Evolutionary conservation across 2,329 filamentous ascomycete genomes (phyloP).

Genomic region (Clonostachys sp.): DNA sequence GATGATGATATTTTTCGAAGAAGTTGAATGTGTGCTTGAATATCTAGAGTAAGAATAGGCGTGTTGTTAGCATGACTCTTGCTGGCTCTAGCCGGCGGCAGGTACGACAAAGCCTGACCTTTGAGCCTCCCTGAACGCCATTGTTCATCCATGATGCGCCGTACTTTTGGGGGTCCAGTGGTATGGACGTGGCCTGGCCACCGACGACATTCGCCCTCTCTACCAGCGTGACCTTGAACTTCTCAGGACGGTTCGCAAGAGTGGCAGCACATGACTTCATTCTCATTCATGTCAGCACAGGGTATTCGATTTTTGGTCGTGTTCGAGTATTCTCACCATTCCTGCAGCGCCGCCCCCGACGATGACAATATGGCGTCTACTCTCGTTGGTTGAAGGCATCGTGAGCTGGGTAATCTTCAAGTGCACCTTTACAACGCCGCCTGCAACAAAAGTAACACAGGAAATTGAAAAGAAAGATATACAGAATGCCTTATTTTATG

Average conservation of each 20-base stretch:
- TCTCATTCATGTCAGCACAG: not conserved
- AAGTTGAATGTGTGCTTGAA: conserved; percentile 66
- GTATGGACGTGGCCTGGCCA: conserved; percentile 57
- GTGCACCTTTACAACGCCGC: too few species aligned
- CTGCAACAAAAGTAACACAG: too few species aligned
- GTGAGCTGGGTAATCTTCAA: too few species aligned
- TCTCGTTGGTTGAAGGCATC: not conserved
- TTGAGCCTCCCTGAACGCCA: conserved; percentile 56
- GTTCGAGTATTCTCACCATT: conserved; percentile 32
- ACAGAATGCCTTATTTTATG: too few species aligned
- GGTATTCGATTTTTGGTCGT: not conserved
- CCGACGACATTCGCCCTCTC: conserved; percentile 55
- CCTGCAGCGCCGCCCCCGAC: conserved; percentile 61
- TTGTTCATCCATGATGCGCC: conserved; percentile 59
- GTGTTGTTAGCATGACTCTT: not conserved
- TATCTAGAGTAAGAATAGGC: conserved; percentile 34
- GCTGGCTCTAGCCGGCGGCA: not conserved
- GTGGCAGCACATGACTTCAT: conserved; percentile 59
- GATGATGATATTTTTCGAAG: conserved; percentile 52
- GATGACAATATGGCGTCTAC: conserved; percentile 46
- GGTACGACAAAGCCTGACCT: conserved; percentile 9
- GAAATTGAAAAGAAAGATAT: too few species aligned
- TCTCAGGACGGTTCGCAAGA: conserved; percentile 59
- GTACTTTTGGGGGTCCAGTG: conserved; percentile 49
- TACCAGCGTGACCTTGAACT: conserved; percentile 61